These are phyloP conservation scores for Cryptosporidium muris DNA, from an alignment of 169 alveolate species.

Conservation along the genomic window DNA sequence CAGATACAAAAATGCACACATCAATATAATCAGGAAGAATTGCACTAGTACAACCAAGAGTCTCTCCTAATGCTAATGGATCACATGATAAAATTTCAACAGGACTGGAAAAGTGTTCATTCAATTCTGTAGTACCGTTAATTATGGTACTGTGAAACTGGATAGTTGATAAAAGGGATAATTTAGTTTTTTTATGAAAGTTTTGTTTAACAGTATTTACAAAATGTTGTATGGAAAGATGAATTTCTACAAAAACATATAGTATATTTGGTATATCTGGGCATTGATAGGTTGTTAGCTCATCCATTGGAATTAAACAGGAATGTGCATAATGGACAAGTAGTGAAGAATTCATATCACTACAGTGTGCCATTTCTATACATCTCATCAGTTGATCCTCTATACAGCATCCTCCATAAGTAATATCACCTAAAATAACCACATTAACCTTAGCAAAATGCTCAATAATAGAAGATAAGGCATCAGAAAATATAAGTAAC, in stretches of 20 bases:
- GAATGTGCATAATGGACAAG: conserved; percentile 98
- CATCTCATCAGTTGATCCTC: conserved; percentile 88
- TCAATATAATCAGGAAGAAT: conserved; percentile 72
- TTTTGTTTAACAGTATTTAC: conserved; percentile 82
- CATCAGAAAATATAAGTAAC: conserved; percentile 84
- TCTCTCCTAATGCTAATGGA: conserved; percentile 98
- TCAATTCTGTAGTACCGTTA: conserved; percentile 43
- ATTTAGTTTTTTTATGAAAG: conserved; percentile 76
- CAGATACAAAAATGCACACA: conserved; percentile 91
- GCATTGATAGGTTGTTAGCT: conserved; percentile 54
- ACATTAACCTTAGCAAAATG: conserved; percentile 79
- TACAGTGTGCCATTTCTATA: conserved; percentile 10
- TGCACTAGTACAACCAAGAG: conserved; percentile 80
- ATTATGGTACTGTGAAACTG: conserved; percentile 82
- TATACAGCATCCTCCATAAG: conserved; percentile 99
- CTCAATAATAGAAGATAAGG: conserved; percentile 89
- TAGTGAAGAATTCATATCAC: conserved; percentile 89
- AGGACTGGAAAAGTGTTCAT: conserved; percentile 74
- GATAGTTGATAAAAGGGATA: conserved; percentile 90
- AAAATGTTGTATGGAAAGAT: conserved; percentile 87
- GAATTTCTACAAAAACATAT: conserved; percentile 96
- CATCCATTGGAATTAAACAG: conserved; percentile 95
- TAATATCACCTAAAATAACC: conserved; percentile 92
- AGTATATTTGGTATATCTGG: conserved; percentile 81
- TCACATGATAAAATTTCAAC: conserved; percentile 88